Conservation (phyloP, 1,284 basidiomycete species). For the Ustilago tritici region DNA sequence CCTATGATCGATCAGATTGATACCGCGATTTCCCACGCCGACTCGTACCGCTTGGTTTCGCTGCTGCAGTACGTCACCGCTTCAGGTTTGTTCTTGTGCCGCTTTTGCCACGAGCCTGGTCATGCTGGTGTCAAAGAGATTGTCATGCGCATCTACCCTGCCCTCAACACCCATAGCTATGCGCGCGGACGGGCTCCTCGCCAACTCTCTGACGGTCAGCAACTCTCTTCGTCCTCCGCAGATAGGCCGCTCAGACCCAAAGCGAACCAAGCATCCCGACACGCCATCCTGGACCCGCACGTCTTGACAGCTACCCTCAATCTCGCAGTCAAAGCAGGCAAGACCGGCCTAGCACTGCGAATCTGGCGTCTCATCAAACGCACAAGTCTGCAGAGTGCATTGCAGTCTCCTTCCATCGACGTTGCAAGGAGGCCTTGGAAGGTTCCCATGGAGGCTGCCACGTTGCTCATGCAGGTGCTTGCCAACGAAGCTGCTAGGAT, state of each 20-base stretch:
- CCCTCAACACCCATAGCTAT: conserved; percentile 36
- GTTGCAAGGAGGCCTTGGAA: conserved; percentile 35
- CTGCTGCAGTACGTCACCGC: conserved; percentile 45
- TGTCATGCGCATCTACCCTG: conserved; percentile 48
- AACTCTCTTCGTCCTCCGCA: not conserved
- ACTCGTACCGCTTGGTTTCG: conserved; percentile 44
- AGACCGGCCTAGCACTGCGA: conserved; percentile 45
- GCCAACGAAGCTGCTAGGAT: conserved; percentile 33
- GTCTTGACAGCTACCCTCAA: conserved; percentile 52
- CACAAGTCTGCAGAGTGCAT: conserved; percentile 40
- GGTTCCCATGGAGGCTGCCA: conserved; percentile 47
- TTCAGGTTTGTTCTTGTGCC: conserved; percentile 31
- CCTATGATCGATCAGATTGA: conserved; percentile 44
- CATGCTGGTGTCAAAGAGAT: conserved; percentile 34
- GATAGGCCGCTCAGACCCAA: conserved; percentile 17
- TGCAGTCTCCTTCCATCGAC: conserved; percentile 14
- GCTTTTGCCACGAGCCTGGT: conserved; percentile 35
- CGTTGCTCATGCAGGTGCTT: conserved; percentile 51
- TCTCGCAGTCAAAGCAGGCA: conserved; percentile 50
- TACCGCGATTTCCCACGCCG: conserved; percentile 28
- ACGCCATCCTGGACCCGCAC: conserved; percentile 47
- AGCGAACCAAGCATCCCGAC: conserved; percentile 31
- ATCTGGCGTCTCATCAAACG: conserved; percentile 61
- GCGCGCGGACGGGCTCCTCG: not conserved
- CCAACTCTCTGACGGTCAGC: not conserved